A percentile compares a stretch with the other conserved stretches of the same genome.
These are phyloP conservation scores for Rosa hybrid DNA, from an alignment of 331 rosid species.

Conservation along the genomic window DNA sequence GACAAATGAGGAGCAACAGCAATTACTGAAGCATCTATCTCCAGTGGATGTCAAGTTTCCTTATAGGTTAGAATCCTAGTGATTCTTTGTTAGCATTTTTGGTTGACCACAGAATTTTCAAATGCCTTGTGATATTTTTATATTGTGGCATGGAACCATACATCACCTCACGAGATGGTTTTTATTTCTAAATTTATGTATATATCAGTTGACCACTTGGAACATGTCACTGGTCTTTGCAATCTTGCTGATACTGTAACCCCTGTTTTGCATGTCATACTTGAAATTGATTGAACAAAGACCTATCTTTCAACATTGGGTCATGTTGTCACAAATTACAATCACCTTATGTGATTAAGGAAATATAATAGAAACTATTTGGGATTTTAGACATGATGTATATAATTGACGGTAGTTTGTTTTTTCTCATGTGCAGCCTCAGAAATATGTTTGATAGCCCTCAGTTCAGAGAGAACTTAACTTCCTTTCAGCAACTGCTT, in stretches of 20 bases:
- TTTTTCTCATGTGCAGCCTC: conserved; percentile 63
- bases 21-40: conserved; percentile 73
- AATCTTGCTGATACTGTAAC: conserved; percentile 5
- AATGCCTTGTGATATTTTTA: background rate
- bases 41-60: conserved; percentile 70
- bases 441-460: conserved; percentile 68
- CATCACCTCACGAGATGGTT: background rate
- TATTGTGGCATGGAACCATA: background rate
- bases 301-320: background rate
- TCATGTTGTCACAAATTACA: background rate
- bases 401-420: conserved; percentile 24
- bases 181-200: too few relatives aligned
- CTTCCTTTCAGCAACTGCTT: conserved; percentile 83
- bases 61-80: conserved; percentile 59
- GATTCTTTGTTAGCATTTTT: conserved; percentile 9
- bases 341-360: background rate
- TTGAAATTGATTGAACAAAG: background rate
- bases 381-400: background rate
- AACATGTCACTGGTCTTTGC: background rate
- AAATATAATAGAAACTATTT: background rate
- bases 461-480: conserved; percentile 81
- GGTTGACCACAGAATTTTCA: conserved; percentile 10
- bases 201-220: background rate
- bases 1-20: conserved; percentile 87
- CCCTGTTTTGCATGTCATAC: conserved; percentile 12